Evolutionary conservation across 345 rosid genomes (phyloP).

Genomic region (Angophora floribunda): DNA sequence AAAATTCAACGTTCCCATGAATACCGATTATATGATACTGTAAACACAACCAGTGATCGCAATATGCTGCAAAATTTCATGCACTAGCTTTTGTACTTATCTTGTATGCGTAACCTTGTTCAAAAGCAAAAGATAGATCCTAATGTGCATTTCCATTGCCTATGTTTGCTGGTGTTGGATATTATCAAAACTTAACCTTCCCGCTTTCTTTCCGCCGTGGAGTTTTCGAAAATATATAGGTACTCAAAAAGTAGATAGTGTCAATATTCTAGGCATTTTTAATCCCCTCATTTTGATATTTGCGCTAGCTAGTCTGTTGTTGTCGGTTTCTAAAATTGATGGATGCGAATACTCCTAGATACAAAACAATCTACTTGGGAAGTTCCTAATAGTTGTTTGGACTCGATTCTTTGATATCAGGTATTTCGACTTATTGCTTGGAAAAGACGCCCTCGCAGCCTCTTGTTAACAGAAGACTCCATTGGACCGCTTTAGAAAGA

Average conservation of each 20-base stretch:
- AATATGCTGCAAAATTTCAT: neutral
- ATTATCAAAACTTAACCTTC: neutral
- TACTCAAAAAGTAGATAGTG: too few species aligned
- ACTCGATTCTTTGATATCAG: neutral
- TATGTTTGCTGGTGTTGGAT: neutral
- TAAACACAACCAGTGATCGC: neutral
- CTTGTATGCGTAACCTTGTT: neutral
- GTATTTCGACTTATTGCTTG: neutral
- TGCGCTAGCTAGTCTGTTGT: too few species aligned
- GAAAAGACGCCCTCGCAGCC: neutral
- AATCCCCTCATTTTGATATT: too few species aligned
- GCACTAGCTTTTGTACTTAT: neutral
- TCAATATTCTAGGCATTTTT: too few species aligned
- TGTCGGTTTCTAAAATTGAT: too few species aligned
- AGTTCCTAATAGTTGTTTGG: too few species aligned
- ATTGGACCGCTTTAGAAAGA: neutral
- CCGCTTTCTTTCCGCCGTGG: neutral
- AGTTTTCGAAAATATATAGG: neutral
- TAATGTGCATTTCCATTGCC: neutral
- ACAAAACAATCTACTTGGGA: too few species aligned
- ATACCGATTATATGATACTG: too few species aligned
- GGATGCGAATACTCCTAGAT: too few species aligned
- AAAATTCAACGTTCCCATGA: neutral
- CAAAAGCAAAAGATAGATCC: neutral
- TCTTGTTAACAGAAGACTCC: conserved; percentile 16